phyloP scores from a whole-genome alignment of 2,329 filamentous ascomycete genomes.

The Alternaria longipes region DNA sequence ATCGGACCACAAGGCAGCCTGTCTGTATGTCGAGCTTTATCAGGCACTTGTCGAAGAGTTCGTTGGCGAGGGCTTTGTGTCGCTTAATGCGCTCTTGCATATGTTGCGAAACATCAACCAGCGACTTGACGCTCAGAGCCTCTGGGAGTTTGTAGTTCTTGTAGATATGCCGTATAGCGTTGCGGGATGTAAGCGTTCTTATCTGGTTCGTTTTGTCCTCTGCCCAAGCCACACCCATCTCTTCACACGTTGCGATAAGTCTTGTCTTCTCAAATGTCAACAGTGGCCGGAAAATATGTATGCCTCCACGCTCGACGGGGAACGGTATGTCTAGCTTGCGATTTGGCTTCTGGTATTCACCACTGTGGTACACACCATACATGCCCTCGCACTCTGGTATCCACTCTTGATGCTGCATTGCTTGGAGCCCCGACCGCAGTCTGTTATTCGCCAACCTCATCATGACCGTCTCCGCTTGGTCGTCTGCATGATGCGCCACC shows the following conservation, averaged over 20 bases:
- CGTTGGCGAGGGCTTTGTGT: conserved; percentile 63
- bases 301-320: conserved; percentile 69
- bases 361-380: conserved; percentile 68
- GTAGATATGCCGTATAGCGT: conserved; percentile 77
- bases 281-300: conserved; percentile 74
- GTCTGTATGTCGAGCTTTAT: conserved; percentile 56
- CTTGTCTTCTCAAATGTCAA: conserved; percentile 75
- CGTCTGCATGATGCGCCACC: conserved; percentile 87
- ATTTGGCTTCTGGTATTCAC: conserved; percentile 20
- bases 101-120: conserved; percentile 60
- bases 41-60: conserved; percentile 61
- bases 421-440: conserved; percentile 73
- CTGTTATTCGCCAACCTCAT: conserved; percentile 78
- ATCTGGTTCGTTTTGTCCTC: conserved; percentile 87
- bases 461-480: conserved; percentile 89
- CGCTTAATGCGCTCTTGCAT: conserved; percentile 65
- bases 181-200: conserved; percentile 77
- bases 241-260: conserved; percentile 77
- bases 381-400: conserved; percentile 88
- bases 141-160: conserved; percentile 68
- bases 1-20: conserved; percentile 45
- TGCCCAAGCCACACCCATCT: conserved; percentile 75
- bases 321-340: conserved; percentile 36
- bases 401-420: conserved; percentile 69
- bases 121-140: conserved; percentile 68